Conservation (phyloP, 768 basidiomycete genomes). For the Lactarius hengduanensis region DNA sequence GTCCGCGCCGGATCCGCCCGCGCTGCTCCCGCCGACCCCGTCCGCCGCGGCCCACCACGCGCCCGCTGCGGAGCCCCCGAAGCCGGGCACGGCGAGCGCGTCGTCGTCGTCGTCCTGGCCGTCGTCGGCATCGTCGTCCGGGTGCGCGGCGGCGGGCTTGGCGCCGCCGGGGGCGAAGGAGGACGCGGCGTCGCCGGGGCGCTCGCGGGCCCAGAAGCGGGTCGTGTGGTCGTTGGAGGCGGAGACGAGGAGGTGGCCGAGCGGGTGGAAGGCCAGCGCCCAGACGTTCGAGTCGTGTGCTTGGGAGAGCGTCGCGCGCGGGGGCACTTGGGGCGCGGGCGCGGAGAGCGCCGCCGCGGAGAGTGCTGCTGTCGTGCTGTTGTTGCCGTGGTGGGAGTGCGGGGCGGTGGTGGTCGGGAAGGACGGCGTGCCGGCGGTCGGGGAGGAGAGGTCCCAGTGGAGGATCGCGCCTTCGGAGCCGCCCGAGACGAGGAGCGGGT, state of each 20-base stretch:
- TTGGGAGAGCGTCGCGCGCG: slow-evolving; percentile 85
- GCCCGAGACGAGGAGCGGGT: slow-evolving; percentile 88
- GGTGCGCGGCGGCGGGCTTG: slow-evolving; percentile 75
- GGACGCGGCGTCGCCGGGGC: slow-evolving; percentile 77
- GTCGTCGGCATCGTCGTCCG: slow-evolving; percentile 48
- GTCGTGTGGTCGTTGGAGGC: slow-evolving; percentile 99
- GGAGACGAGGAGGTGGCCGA: slow-evolving; percentile 90
- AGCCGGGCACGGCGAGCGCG: slow-evolving; percentile 72
- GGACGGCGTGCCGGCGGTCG: slow-evolving; percentile 50
- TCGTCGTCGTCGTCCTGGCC: slow-evolving; percentile 60
- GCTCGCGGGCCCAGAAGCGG: slow-evolving; percentile 95
- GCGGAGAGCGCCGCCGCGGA: not conserved
- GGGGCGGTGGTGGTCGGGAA: not conserved
- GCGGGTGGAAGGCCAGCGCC: slow-evolving; percentile 92
- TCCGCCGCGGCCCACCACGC: slow-evolving; percentile 31
- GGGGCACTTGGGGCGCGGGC: slow-evolving; percentile 39
- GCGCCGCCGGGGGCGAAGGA: slow-evolving; percentile 81
- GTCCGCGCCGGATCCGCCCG: slow-evolving; percentile 47
- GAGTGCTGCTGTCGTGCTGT: not conserved
- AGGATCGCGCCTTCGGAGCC: slow-evolving; percentile 93
- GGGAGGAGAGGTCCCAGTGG: slow-evolving; percentile 83
- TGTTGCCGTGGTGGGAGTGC: not conserved
- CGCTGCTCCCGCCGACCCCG: slow-evolving; percentile 17
- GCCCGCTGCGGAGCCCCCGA: slow-evolving; percentile 48
- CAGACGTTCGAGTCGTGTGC: slow-evolving; percentile 99